phyloP scores from a whole-genome alignment of 495 filamentous ascomycete species.

The Hyaloscypha bicolor region DNA sequence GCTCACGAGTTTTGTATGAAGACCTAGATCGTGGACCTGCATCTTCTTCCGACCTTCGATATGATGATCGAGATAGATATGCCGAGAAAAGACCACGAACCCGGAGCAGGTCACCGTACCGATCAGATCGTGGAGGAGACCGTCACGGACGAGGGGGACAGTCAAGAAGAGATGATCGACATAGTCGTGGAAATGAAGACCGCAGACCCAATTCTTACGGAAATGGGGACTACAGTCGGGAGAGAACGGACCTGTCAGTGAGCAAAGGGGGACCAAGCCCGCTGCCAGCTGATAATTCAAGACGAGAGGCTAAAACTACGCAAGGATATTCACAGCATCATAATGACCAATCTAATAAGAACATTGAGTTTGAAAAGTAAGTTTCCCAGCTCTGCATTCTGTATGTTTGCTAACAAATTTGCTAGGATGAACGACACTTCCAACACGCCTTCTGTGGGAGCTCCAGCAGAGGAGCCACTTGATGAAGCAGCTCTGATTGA shows the following conservation, averaged over 20 bases:
- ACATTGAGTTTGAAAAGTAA: slow-evolving; percentile 22
- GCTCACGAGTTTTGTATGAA: slow-evolving; percentile 55
- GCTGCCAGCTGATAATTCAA: slow-evolving; percentile 56
- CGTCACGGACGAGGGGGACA: slow-evolving; percentile 42
- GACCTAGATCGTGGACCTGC: slow-evolving; percentile 66
- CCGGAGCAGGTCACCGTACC: slow-evolving; percentile 66
- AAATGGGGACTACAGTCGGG: slow-evolving; percentile 32
- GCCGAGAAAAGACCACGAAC: slow-evolving; percentile 66
- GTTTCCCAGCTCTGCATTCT: neutral
- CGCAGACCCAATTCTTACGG: slow-evolving; percentile 30
- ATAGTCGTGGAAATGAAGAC: slow-evolving; percentile 34
- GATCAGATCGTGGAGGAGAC: slow-evolving; percentile 45
- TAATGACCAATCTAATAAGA: slow-evolving; percentile 36
- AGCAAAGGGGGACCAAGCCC: slow-evolving; percentile 64
- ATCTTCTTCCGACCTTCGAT: slow-evolving; percentile 47
- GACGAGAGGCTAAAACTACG: slow-evolving; percentile 66
- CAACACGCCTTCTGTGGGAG: slow-evolving; percentile 3
- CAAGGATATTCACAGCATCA: slow-evolving; percentile 61
- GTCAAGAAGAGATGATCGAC: slow-evolving; percentile 34
- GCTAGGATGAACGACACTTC: slow-evolving; percentile 10
- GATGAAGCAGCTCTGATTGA: slow-evolving; percentile 83
- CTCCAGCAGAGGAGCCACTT: slow-evolving; percentile 51
- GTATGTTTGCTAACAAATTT: slow-evolving; percentile 5
- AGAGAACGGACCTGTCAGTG: slow-evolving; percentile 64
- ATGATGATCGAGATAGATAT: slow-evolving; percentile 53